Evolutionary conservation across 75 land plant species (phyloP).

Genomic region (Azolla pinnata): DNA sequence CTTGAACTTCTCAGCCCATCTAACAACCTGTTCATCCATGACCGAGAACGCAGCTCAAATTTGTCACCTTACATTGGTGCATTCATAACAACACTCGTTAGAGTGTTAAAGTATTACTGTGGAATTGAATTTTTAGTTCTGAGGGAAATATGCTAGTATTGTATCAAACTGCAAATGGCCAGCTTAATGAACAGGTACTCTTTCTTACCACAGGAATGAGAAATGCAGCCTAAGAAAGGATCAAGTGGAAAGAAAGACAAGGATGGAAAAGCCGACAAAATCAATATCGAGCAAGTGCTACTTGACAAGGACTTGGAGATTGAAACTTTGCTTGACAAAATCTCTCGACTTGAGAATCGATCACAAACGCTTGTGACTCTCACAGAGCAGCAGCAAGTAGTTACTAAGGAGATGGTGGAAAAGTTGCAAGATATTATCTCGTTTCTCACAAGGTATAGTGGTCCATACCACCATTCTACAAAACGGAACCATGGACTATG

Average conservation of each 20-base stretch:
- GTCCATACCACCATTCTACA: background rate
- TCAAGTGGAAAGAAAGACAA: slow-evolving; percentile 11
- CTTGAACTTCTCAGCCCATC: too few species aligned
- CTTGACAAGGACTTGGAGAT: slow-evolving; percentile 21
- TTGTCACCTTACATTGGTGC: too few species aligned
- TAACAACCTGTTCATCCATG: too few species aligned
- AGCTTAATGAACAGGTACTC: too few species aligned
- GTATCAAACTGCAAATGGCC: too few species aligned
- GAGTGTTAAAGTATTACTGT: too few species aligned
- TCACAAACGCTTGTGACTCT: slow-evolving; percentile 9
- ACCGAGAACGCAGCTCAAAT: too few species aligned
- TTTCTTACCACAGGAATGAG: background rate
- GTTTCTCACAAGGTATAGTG: slow-evolving; percentile 12
- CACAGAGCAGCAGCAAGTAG: slow-evolving; percentile 1
- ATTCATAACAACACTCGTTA: too few species aligned
- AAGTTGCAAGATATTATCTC: slow-evolving; percentile 13
- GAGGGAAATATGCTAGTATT: too few species aligned
- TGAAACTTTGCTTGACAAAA: slow-evolving; percentile 1
- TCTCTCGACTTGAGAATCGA: slow-evolving; percentile 14
- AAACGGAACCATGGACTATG: too few species aligned
- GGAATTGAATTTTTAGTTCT: too few species aligned
- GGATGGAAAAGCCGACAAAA: slow-evolving; percentile 12
- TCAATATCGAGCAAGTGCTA: slow-evolving; percentile 11
- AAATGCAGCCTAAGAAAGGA: slow-evolving; percentile 10
- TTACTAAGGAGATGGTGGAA: slow-evolving; percentile 11